Evolutionary conservation across 345 rosid species (phyloP), one percentile per base, ranked within the genome.

Genomic region (Fremontodendron californicum): DNA sequence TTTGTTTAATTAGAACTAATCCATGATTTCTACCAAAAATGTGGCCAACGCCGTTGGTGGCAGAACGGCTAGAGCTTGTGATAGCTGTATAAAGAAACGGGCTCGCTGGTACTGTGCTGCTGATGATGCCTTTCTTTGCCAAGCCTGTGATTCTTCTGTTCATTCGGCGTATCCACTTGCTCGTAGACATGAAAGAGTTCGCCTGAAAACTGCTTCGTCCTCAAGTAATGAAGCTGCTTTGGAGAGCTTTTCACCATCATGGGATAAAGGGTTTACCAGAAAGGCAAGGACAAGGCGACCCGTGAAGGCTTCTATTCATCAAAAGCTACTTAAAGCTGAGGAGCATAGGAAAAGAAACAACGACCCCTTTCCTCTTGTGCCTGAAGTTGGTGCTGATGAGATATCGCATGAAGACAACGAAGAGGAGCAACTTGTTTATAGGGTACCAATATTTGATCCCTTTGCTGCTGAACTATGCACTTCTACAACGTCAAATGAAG

Each of bases 81-180:
- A 96, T 69, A 87, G 85, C 77, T 96, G 99, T 80, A 84, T 90
- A 75, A 86, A 85, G 79, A 86, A 83, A 81, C 84, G 96, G 2
- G 98, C 99, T 0, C 84, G 96, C 1, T 96, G 98, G 99, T 96
- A 90, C 77, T 93, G 99, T 35, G 96, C 94, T 0, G 93, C 99
- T 0, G 99, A 96, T 75, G 99, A 96, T 81, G 99, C 99, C n/a
- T 95, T 96, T 70, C 94, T 96, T 60, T 96, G 99, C 85, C 98
- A 93, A 77, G 76, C 85, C 25, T 96, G 99, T 65, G 99, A 96
- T 67, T 81, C 88, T 29, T 84, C 88, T 4, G 96, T 93, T 19
- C 99, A 96, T 81, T 92, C 98, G 3, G 97, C 99, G 2, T 93
- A 96, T 73, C 88, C 88, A 10, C 83, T 96, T 0, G 99, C 99